Percentiles rank a stretch among this genome's conserved stretches.
phyloP scores from a whole-genome alignment of 495 filamentous ascomycete species.

The Durotheca rogersii region DNA sequence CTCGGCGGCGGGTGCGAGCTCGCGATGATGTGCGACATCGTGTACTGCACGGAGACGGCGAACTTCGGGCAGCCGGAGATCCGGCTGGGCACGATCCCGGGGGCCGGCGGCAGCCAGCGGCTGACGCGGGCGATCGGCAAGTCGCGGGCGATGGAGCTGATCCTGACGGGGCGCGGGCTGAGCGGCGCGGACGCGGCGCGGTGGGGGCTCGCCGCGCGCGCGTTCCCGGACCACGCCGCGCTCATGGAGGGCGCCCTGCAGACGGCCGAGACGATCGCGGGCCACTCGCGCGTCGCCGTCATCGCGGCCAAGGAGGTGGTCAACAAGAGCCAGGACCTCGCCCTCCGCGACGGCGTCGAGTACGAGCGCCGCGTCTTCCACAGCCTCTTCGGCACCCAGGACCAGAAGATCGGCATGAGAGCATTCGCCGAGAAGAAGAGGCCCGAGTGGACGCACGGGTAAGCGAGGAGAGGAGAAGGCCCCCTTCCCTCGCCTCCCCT shows the following conservation, averaged over 20 bases:
- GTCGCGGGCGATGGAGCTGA: conserved; percentile 87
- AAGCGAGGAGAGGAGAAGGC: too few relatives aligned
- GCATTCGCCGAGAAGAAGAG: conserved; percentile 95
- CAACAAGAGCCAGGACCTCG: conserved; percentile 90
- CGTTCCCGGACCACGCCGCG: conserved; percentile 79
- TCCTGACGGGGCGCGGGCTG: conserved; percentile 84
- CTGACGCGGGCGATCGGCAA: conserved; percentile 87
- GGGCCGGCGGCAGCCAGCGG: conserved; percentile 89
- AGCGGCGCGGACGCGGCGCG: conserved; percentile 75
- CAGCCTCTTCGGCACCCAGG: conserved; percentile 83
- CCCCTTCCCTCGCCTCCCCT: too few relatives aligned
- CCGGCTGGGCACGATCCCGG: conserved; percentile 88
- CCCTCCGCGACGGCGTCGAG: conserved; percentile 86
- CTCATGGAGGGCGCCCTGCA: conserved; percentile 73
- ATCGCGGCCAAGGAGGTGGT: conserved; percentile 97
- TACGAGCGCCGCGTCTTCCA: conserved; percentile 94
- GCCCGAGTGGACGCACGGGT: conserved; percentile 86
- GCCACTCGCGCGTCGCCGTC: conserved; percentile 74
- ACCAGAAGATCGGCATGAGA: conserved; percentile 97
- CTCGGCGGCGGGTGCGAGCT: conserved; percentile 95
- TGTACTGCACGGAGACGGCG: conserved; percentile 81
- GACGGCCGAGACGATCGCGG: conserved; percentile 86
- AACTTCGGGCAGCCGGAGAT: conserved; percentile 97
- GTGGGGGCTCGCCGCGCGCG: conserved; percentile 86
- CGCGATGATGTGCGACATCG: conserved; percentile 93